Evolutionary conservation across 2,329 filamentous ascomycete species (phyloP).

Genomic region (Epichloe amarillans): DNA sequence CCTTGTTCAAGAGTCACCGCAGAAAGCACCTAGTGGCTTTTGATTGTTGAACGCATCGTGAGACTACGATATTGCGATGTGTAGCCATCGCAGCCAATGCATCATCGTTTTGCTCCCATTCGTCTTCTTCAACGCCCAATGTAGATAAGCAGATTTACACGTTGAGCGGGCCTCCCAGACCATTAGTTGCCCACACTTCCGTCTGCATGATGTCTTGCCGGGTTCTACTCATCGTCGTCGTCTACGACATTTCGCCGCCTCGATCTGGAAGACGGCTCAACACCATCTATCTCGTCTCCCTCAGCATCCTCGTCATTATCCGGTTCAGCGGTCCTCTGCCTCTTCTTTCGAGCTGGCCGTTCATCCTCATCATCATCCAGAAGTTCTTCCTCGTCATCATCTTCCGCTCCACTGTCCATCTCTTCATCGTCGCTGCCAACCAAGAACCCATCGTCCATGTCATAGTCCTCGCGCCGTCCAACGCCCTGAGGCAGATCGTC

Average conservation of each 20-base stretch:
- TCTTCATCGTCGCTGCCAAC: conserved; percentile 63
- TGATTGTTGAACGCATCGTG: neutral
- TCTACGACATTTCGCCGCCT: conserved; percentile 45
- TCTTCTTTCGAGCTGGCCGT: conserved; percentile 32
- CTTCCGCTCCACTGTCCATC: conserved; percentile 46
- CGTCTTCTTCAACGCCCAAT: neutral
- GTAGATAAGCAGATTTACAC: neutral
- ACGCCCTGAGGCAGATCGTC: conserved; percentile 52
- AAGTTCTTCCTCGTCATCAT: conserved; percentile 49
- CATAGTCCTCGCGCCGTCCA: conserved; percentile 59
- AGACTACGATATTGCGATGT: neutral
- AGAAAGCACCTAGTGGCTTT: too few relatives aligned
- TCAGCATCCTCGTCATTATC: conserved; percentile 39
- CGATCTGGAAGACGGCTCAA: conserved; percentile 28
- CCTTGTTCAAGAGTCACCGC: too few relatives aligned
- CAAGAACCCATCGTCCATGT: conserved; percentile 68
- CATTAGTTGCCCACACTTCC: neutral
- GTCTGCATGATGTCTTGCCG: neutral
- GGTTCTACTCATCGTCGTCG: conserved; percentile 24
- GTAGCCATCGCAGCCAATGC: neutral
- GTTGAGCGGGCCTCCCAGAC: neutral
- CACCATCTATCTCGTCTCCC: conserved; percentile 37
- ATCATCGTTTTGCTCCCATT: neutral
- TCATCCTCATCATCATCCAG: conserved; percentile 41
- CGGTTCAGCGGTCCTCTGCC: conserved; percentile 35